These are phyloP conservation scores for Triglochin maritima DNA, from an alignment of 106 monocot species.

Conservation along the genomic window DNA sequence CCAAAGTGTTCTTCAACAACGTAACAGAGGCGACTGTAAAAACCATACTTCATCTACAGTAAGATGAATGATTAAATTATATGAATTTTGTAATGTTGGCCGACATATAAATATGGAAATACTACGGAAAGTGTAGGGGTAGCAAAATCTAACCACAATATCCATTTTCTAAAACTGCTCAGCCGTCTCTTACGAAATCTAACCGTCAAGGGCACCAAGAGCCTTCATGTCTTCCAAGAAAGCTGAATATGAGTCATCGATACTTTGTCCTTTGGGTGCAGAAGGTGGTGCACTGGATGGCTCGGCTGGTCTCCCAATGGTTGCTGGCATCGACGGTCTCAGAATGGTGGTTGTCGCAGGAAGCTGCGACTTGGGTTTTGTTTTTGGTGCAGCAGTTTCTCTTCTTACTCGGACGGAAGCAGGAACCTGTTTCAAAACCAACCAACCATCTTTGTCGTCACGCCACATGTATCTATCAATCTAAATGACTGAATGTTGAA, in stretches of 20 bases:
- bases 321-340: slow-evolving; percentile 19
- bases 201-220: slow-evolving; percentile 81
- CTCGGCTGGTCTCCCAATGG: slow-evolving; percentile 23
- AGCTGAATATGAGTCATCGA: slow-evolving; percentile 89
- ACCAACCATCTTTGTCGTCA: too few relatives aligned
- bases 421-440: slow-evolving; percentile 44
- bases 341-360: slow-evolving; percentile 2
- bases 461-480: too few relatives aligned
- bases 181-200: neutral
- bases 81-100: too few relatives aligned
- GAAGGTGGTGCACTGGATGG: slow-evolving; percentile 9
- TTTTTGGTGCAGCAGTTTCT: slow-evolving; percentile 54
- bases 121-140: too few relatives aligned
- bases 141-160: too few relatives aligned
- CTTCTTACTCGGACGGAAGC: slow-evolving; percentile 98
- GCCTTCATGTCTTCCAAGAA: slow-evolving; percentile 99
- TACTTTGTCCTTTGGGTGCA: slow-evolving; percentile 46
- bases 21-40: too few relatives aligned
- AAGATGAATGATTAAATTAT: too few relatives aligned
- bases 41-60: too few relatives aligned
- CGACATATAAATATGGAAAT: too few relatives aligned
- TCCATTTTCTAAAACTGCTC: too few relatives aligned
- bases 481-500: too few relatives aligned
- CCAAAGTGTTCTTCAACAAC: too few relatives aligned
- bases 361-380: slow-evolving; percentile 50